A percentile compares a stretch with the other conserved stretches of the same genome.
Evolutionary conservation across 1,284 basidiomycete species (phyloP).

Genomic region (Apiotrichum gamsii): DNA sequence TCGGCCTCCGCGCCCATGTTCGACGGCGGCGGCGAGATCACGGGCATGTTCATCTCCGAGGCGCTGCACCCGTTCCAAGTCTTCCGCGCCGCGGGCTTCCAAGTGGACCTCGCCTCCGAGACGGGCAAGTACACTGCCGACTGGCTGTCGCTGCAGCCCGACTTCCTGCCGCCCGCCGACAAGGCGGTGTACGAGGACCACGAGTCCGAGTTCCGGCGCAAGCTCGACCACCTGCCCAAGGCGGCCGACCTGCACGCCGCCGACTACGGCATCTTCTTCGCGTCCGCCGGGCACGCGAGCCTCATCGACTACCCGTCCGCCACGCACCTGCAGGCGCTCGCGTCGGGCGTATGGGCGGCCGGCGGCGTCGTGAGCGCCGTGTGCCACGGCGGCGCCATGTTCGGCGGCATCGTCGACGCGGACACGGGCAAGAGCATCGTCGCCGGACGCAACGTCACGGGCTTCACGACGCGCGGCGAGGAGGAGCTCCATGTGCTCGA

Average conservation of each 20-base stretch:
- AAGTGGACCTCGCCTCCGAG: conserved; percentile 20
- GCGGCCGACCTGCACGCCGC: conserved; percentile 7
- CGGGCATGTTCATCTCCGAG: conserved; percentile 23
- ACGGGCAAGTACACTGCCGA: conserved; percentile 16
- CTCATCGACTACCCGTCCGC: conserved; percentile 21
- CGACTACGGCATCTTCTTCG: conserved; percentile 22
- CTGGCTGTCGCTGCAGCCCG: conserved; percentile 7
- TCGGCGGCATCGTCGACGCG: conserved; percentile 1
- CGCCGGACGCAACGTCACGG: conserved; percentile 16
- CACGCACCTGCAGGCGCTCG: conserved; percentile 12
- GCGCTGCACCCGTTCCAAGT: conserved; percentile 23
- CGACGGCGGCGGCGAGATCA: conserved; percentile 14
- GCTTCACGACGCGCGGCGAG: conserved; percentile 19
- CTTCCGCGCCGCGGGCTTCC: conserved; percentile 18
- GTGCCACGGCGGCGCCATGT: conserved; percentile 18
- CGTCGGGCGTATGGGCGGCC: conserved; percentile 7
- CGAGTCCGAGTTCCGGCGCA: conserved; percentile 13
- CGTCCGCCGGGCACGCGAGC: conserved; percentile 18
- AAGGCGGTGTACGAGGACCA: conserved; percentile 14
- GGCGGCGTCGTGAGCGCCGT: conserved; percentile 20
- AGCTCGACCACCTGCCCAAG: conserved; percentile 15
- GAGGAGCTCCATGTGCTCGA: conserved; percentile 15
- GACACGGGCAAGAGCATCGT: conserved; percentile 7
- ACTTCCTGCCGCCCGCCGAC: conserved; percentile 14
- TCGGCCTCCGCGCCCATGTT: conserved; percentile 18